These are phyloP conservation scores for Fusarium dimerum DNA, from an alignment of 2,329 filamentous ascomycete species.

Conservation along the genomic window DNA sequence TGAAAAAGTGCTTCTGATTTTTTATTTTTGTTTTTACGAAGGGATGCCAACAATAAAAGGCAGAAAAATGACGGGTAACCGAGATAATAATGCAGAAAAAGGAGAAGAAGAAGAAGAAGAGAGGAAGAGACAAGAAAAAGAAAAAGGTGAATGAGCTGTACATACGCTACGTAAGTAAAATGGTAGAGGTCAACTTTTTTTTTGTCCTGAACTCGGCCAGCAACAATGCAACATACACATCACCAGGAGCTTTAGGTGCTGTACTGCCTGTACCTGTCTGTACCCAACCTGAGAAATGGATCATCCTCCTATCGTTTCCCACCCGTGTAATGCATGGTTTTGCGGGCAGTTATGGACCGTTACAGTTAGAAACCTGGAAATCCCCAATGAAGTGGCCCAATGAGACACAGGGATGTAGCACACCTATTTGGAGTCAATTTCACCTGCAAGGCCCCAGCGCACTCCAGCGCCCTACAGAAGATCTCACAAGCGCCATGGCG, in stretches of 20 bases:
- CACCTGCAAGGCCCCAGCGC: conserved; percentile 8
- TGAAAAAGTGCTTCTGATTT: not conserved
- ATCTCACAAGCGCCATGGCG: conserved; percentile 1
- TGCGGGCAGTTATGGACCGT: not conserved
- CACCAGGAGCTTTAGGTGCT: conserved; percentile 23
- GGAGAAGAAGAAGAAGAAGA: conserved; percentile 4
- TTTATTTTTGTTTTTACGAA: no score
- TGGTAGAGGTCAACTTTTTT: no score
- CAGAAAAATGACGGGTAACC: no score
- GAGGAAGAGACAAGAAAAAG: conserved; percentile 4
- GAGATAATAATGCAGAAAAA: conserved; percentile 3
- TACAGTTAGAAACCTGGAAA: not conserved
- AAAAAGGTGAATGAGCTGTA: not conserved
- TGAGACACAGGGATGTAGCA: not conserved
- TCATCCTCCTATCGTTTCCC: not conserved
- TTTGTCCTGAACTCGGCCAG: conserved; percentile 12
- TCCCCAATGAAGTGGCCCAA: not conserved
- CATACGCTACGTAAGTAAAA: no score
- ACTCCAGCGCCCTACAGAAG: conserved; percentile 15
- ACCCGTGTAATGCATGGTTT: no score
- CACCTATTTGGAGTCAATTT: no score
- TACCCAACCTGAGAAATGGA: not conserved
- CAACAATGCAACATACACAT: conserved; percentile 17
- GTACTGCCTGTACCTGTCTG: conserved; percentile 10
- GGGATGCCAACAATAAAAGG: no score